Base-by-base conservation (phyloP, 345 rosid genomes). In the Citrus australasica region DNA sequence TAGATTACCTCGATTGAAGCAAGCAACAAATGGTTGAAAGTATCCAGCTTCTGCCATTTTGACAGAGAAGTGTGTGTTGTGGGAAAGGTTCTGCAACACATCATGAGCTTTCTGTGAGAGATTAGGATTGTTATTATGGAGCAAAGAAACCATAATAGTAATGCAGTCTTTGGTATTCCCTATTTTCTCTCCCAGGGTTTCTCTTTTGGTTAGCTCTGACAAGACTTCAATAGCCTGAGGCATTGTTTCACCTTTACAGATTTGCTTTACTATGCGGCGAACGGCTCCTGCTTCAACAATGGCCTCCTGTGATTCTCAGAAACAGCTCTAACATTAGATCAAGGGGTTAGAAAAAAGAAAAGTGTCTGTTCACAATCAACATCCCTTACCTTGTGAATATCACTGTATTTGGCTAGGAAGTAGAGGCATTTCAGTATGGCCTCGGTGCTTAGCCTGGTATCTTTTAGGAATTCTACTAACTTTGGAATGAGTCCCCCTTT, bases 1-100 rank as follows among this genome's bases (percentile, higher is more conserved):
- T 66, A 21, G 51, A 37, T 66, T 76, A 88, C 91, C 89, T 85
- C 83, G 78, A 73, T 73, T 89, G 76, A 87, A 89, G 74, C 85
- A 84, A 71, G 81, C 59, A 67, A 87, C 76, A 76, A 85, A 85
- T 55, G 86, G 84, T 61, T 60, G 75, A 69, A 81, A 82, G 71
- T 82, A 67, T 58, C 88, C 89, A 67, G 83, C 79, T 82, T 85
- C 85, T 0, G 92, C 90, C 88, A 82, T 89, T 79, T 84, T 85
- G 72, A 87, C 89, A 0, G 78, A 80, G 35, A 87, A 89, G 80
- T 84, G 89, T 13, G 83, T 78, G 80, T 82, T 89, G 58, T 76
- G 79, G 28, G 90, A 87, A 79, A 89, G 87, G 79, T 89, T 89
- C 68, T 74, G 79, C 85, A 87, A 77, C 68, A 82, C 69, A 5